Conservation (phyloP, 169 alveolate genomes). For the Amoebophrya sp. region DNA sequence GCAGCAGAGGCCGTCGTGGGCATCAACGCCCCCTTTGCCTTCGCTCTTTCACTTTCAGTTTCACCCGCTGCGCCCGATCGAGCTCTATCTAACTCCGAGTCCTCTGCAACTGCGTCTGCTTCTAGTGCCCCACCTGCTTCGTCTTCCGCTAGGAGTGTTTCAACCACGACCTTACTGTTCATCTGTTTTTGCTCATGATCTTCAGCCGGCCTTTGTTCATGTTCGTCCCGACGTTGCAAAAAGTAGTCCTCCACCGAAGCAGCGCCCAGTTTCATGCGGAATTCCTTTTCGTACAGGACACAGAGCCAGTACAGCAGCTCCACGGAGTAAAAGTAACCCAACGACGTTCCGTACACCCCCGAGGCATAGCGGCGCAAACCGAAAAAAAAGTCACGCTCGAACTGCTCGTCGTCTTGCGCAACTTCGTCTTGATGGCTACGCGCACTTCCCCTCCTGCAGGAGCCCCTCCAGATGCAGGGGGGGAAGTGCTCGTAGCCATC, state of each 20-base stretch:
- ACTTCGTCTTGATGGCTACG: background rate
- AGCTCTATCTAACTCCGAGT: too few relatives aligned
- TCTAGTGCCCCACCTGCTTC: background rate
- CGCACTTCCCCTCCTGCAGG: too few relatives aligned
- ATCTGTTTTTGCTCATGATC: background rate
- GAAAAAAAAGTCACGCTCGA: background rate
- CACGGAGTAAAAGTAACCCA: background rate
- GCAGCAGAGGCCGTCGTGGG: too few relatives aligned
- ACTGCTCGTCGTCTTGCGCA: background rate
- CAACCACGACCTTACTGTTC: background rate
- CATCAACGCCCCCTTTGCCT: too few relatives aligned
- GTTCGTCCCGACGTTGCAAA: too few relatives aligned
- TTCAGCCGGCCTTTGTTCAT: too few relatives aligned
- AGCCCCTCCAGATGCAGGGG: too few relatives aligned
- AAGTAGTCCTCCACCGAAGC: background rate
- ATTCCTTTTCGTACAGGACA: background rate
- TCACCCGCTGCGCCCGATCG: too few relatives aligned
- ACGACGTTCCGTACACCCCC: background rate
- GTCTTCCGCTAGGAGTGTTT: too few relatives aligned
- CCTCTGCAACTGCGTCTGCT: too few relatives aligned
- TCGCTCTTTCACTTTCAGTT: too few relatives aligned
- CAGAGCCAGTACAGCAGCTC: background rate
- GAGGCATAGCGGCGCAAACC: background rate
- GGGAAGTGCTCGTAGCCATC: too few relatives aligned
- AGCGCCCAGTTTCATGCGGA: background rate